A percentile compares a stretch with the other conserved stretches of the same genome.
Evolutionary conservation across 176 grass and related monocot genomes (phyloP).

Genomic region (Pontederia crassipes): DNA sequence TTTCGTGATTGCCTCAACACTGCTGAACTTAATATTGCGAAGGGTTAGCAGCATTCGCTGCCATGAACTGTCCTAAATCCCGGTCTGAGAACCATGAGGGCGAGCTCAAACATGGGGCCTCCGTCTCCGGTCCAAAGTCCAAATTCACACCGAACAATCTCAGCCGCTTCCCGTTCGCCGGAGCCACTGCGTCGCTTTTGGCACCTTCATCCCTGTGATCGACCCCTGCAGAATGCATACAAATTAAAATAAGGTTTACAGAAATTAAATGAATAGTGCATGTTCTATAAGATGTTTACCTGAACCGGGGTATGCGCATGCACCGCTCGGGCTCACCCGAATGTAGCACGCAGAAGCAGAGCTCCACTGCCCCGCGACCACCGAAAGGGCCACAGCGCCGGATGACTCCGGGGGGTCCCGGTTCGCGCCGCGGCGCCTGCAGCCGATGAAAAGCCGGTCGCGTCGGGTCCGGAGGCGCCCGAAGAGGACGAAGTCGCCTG

Average conservation of each 20-base stretch:
- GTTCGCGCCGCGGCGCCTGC: neutral
- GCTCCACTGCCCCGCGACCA: neutral
- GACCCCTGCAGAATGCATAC: neutral
- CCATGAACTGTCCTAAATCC: neutral
- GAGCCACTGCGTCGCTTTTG: neutral
- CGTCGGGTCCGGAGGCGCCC: conserved; percentile 24
- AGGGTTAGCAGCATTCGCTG: too few relatives aligned
- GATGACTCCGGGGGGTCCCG: neutral
- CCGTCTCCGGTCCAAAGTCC: neutral
- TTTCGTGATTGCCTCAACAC: too few relatives aligned
- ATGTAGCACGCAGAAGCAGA: neutral
- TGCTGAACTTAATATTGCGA: too few relatives aligned
- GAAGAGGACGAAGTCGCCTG: conserved; percentile 25
- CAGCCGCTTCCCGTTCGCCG: conserved; percentile 4
- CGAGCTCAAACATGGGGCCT: neutral
- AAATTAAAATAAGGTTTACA: neutral
- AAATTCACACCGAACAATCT: conserved; percentile 9
- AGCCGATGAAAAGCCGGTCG: conserved; percentile 57
- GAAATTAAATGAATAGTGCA: too few relatives aligned
- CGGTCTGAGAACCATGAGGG: neutral
- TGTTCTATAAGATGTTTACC: neutral
- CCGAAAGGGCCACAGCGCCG: too few relatives aligned
- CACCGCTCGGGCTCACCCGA: neutral
- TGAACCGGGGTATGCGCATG: neutral
- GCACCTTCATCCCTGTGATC: neutral